Conservation (phyloP, 345 rosid genomes). For the Cardamine occulta region DNA sequence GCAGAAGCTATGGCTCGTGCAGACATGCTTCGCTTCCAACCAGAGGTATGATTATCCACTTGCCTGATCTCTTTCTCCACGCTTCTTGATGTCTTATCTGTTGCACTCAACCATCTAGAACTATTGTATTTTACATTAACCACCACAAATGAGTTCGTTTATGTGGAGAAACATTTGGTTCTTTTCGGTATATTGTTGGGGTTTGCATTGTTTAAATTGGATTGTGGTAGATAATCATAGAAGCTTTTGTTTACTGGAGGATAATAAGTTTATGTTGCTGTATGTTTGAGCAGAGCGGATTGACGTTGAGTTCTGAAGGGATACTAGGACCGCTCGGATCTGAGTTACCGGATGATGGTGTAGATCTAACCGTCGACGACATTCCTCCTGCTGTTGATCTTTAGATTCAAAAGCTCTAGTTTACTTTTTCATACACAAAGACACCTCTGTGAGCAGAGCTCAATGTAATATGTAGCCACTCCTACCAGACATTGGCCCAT, state of each 20-base stretch:
- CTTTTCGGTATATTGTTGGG: neutral
- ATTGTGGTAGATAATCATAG: neutral
- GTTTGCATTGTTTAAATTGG: neutral
- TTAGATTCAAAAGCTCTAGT: slow-evolving; percentile 27
- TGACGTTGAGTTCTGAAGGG: slow-evolving; percentile 78
- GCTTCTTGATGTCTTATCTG: neutral
- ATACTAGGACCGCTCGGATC: slow-evolving; percentile 71
- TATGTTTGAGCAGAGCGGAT: slow-evolving; percentile 67
- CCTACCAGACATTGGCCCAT: slow-evolving; percentile 3
- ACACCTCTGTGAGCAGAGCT: slow-evolving; percentile 28
- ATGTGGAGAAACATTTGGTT: slow-evolving; percentile 4
- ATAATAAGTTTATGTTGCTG: slow-evolving; percentile 11
- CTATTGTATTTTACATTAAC: neutral
- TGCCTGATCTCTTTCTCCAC: neutral
- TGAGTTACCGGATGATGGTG: slow-evolving; percentile 79
- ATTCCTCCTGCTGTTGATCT: slow-evolving; percentile 47
- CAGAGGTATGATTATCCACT: slow-evolving; percentile 61
- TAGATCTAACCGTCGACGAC: slow-evolving; percentile 60
- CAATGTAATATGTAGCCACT: slow-evolving; percentile 22
- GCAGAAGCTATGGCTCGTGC: slow-evolving; percentile 99
- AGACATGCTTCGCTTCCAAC: slow-evolving; percentile 97
- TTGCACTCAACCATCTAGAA: slow-evolving; percentile 7
- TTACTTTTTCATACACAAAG: slow-evolving; percentile 17
- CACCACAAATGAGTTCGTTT: neutral
- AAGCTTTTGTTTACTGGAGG: slow-evolving; percentile 10